Conservation (phyloP, 495 filamentous ascomycete species). For the Penicillium odoratum region DNA sequence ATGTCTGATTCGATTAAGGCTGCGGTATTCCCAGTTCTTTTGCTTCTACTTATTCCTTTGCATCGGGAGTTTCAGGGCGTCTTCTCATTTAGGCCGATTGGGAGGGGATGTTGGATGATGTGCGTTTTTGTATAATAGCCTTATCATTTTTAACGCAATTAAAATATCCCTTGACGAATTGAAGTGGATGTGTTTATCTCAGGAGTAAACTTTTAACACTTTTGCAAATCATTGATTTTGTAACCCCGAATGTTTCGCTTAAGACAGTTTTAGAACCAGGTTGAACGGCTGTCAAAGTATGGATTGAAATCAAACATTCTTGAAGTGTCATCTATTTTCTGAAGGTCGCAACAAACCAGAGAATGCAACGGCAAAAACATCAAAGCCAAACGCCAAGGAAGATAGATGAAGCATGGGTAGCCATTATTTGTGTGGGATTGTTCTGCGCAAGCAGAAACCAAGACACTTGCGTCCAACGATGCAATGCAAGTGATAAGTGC, state of each 20-base stretch:
- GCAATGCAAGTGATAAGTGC: neutral
- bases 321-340: neutral
- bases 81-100: neutral
- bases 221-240: neutral
- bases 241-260: too few species aligned
- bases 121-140: slow-evolving; percentile 3
- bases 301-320: neutral
- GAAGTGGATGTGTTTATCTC: neutral
- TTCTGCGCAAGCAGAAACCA: neutral
- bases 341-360: neutral
- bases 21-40: neutral
- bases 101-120: neutral
- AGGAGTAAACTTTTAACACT: neutral
- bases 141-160: slow-evolving; percentile 2
- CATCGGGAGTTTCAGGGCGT: slow-evolving; percentile 3
- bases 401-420: neutral
- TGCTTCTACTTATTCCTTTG: neutral
- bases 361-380: neutral
- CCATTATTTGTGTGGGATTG: neutral
- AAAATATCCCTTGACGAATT: neutral
- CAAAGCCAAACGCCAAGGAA: neutral
- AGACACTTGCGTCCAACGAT: neutral
- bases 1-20: neutral
- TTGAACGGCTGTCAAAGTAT: neutral
- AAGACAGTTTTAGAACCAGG: too few species aligned